Percentiles rank a stretch among this genome's conserved stretches.
phyloP scores from a whole-genome alignment of 371 early-diverging fungal genomes.

The Syncephalis fuscata region DNA sequence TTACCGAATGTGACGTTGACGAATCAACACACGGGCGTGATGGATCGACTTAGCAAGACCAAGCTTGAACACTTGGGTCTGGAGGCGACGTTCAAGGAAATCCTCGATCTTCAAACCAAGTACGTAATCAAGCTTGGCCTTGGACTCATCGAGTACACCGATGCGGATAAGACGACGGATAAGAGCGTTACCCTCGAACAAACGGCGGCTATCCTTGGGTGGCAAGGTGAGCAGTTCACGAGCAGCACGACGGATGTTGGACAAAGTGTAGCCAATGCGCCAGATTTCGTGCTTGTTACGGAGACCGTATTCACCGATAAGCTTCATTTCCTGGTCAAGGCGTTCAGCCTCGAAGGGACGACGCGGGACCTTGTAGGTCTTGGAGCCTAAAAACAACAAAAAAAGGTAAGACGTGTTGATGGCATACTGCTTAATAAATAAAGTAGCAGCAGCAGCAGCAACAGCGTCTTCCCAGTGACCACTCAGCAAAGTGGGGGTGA shows the following conservation, averaged over 20 bases:
- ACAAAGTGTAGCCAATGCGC: constrained; percentile 92
- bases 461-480: background rate
- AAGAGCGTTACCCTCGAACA: constrained; percentile 98
- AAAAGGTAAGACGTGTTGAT: background rate
- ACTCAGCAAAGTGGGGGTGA: no score
- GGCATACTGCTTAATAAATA: no score
- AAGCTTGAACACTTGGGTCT: constrained; percentile 98
- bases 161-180: constrained; percentile 96
- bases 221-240: constrained; percentile 98
- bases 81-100: constrained; percentile 99
- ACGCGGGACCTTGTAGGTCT: constrained; percentile 97
- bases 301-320: constrained; percentile 98
- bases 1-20: constrained; percentile 92
- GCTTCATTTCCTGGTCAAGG: constrained; percentile 97
- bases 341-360: constrained; percentile 98
- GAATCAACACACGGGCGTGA: constrained; percentile 99
- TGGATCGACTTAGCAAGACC: constrained; percentile 99
- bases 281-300: constrained; percentile 99
- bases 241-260: constrained; percentile 99
- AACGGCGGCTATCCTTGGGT: constrained; percentile 94
- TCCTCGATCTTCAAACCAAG: constrained; percentile 96
- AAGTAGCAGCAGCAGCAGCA: no score
- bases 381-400: constrained; percentile 27
- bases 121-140: constrained; percentile 98
- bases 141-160: constrained; percentile 94